These are phyloP conservation scores for Trichoderma pleuroti DNA, from an alignment of 2,329 filamentous ascomycete species.

Conservation along the genomic window DNA sequence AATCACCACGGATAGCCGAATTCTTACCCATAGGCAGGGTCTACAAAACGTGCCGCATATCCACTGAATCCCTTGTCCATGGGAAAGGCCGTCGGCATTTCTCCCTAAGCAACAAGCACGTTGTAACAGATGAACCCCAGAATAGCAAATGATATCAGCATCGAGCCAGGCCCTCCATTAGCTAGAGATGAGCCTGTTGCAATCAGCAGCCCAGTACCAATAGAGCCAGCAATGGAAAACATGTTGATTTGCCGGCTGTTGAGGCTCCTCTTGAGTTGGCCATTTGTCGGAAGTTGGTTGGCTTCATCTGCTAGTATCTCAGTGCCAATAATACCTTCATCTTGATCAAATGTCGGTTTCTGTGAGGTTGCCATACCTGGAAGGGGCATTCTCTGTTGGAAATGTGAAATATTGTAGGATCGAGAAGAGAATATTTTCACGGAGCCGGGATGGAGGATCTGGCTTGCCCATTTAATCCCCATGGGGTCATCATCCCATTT, in stretches of 20 bases:
- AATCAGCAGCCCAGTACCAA: neutral
- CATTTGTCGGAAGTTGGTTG: neutral
- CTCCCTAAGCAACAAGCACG: neutral
- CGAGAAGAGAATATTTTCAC: neutral
- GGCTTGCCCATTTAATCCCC: neutral
- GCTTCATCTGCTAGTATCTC: neutral
- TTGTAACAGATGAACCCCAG: neutral
- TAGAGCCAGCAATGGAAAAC: neutral
- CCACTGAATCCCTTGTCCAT: neutral
- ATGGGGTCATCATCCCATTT: neutral
- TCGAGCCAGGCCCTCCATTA: neutral
- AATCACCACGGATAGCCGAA: neutral
- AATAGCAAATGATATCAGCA: neutral
- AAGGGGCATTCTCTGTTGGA: neutral
- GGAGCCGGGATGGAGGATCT: neutral
- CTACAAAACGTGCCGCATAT: neutral
- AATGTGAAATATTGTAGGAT: neutral
- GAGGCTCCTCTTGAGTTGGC: neutral
- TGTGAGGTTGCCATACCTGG: neutral
- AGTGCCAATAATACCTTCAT: neutral
- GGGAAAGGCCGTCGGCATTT: neutral
- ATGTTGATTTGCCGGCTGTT: neutral
- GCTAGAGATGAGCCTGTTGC: neutral
- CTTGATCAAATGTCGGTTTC: neutral
- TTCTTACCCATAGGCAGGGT: neutral